Base-by-base conservation (phyloP, 352 stramenopile genomes). In the Pythium phragmiticola region DNA sequence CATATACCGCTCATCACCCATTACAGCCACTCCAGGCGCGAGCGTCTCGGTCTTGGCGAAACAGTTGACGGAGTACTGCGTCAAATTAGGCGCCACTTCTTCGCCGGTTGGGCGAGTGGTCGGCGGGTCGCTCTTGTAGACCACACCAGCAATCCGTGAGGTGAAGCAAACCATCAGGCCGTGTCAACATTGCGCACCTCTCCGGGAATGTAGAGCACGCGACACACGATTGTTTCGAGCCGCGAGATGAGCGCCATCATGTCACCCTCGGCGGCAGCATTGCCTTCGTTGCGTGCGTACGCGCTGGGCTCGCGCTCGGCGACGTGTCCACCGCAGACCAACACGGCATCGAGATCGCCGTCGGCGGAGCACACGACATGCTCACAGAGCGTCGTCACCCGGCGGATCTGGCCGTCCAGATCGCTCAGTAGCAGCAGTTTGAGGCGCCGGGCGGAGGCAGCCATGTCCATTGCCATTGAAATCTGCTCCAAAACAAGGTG, bases 161-260 rank as follows among this genome's bases (percentile, higher is more conserved):
- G 14, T 8, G 41, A 23, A 13, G 26, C 14, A 23, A 17, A 34
- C 37, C 30, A 21, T 51, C 39, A 46, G 17, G 7, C 39, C 39
- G 19, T 16, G 3, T 7, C 39, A 21, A 9, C 14, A 46, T 46
- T 19, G 16, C 39, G 39, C 56, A 89, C 84, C 14, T 88, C 78
- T 45, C 79, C 72, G 4, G 87, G 82, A 13, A 92, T 80, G 65
- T 96, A 96, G 12, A 96, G 45, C 11, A 96, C 84, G 26, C 85
- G 85, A 46, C 87, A 94, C 19, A 94, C 84, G 53, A 96, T 90
- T 72, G 87, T 92, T 61, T 96, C 87, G 39, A 96, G 80, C 28
- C 87, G 78, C 17, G 87, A 92, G 51, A 96, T 86, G 49, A 94
- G 72, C 66, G 87, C 84, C 80, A 91, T 94, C 85, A 94, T 94